A percentile compares a stretch with the other conserved stretches of the same genome.
These are phyloP conservation scores for Plicaturopsis crispa DNA, from an alignment of 768 basidiomycete species.

Conservation along the genomic window DNA sequence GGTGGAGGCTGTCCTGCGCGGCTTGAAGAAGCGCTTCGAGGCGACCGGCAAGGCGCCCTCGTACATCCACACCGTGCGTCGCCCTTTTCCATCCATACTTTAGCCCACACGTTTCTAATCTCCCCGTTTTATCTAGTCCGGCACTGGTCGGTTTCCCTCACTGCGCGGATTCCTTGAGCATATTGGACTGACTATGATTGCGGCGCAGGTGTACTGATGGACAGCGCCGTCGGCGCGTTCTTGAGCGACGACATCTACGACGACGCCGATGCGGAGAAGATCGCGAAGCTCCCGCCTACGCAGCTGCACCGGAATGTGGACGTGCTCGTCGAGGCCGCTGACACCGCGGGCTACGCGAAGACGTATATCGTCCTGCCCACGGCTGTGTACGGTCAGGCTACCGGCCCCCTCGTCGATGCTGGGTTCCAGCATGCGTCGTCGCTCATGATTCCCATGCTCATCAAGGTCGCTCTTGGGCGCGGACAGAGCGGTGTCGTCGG, in stretches of 20 bases:
- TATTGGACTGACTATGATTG: neutral
- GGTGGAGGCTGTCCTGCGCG: conserved; percentile 7
- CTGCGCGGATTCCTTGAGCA: neutral
- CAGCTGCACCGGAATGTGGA: conserved; percentile 33
- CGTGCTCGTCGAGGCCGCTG: conserved; percentile 25
- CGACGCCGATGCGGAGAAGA: conserved; percentile 25
- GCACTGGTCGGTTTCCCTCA: conserved; percentile 15
- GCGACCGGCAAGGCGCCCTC: conserved; percentile 5
- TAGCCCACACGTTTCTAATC: too few species aligned
- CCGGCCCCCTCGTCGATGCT: conserved; percentile 6
- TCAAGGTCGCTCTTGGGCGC: conserved; percentile 2
- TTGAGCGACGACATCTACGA: conserved; percentile 23
- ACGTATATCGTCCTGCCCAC: conserved; percentile 20
- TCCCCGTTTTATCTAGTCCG: conserved; percentile 15
- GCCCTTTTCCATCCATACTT: neutral
- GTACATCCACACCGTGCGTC: conserved; percentile 11
- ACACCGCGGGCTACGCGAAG: conserved; percentile 20
- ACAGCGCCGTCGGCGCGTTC: conserved; percentile 20
- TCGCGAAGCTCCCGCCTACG: conserved; percentile 23
- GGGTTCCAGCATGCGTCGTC: conserved; percentile 7
- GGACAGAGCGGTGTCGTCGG: conserved; percentile 19
- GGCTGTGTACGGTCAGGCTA: conserved; percentile 16
- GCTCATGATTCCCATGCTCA: conserved; percentile 5
- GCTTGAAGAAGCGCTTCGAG: conserved; percentile 6
- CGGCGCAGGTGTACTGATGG: conserved; percentile 22